Base-by-base conservation (phyloP, 495 filamentous ascomycete genomes). In the Tuber borchii region DNA sequence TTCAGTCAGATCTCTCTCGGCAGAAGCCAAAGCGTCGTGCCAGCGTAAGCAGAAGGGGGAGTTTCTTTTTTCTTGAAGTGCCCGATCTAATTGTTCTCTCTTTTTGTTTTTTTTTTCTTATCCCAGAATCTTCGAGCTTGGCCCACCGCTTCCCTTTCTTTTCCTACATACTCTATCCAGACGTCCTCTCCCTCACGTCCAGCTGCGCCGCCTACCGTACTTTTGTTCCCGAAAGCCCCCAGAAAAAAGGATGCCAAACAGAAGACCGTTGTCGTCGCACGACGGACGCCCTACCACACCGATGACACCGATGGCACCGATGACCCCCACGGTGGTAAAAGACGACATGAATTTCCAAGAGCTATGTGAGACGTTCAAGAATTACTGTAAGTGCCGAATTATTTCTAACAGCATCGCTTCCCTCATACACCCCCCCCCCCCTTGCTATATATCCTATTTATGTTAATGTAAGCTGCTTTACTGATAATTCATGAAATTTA, bases 301-400 rank as follows among this genome's bases (percentile, higher is more conserved):
- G 34, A 78, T 71, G 68, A 72, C 69, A 71, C 74, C 74, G n/a
- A 39, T 42, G 37, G 51, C 70, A 26, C 78, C 78, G 42, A 68
- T 65, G 40, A 81, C 72, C 16, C 80, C 79, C n/a, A 78, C 76
- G 37, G 71, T 82, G 26, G 77, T 82, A 44, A 78, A 82, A 43
- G 80, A 82, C 75, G 74, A 82, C 42, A 82, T 82, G 80, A 77
- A 40, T 34, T 82, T 82, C 72, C 40, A 71, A 19, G 80, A 82
- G 70, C 71, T 82, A 69, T 82, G 80, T 75, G 80, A 82, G 20
- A 76, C 72, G 42, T 71, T 82, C 22, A 82, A 74, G 40, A 70
- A 76, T 69, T 82, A 82, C 48, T 82, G 80, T 82, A 74, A 37
- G 80, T 71, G 74, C 26, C 26, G 56, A 34, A 65, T 34, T 17